These are phyloP conservation scores for Ramichloridium luteum DNA, from an alignment of 2,329 filamentous ascomycete species.

Conservation along the genomic window DNA sequence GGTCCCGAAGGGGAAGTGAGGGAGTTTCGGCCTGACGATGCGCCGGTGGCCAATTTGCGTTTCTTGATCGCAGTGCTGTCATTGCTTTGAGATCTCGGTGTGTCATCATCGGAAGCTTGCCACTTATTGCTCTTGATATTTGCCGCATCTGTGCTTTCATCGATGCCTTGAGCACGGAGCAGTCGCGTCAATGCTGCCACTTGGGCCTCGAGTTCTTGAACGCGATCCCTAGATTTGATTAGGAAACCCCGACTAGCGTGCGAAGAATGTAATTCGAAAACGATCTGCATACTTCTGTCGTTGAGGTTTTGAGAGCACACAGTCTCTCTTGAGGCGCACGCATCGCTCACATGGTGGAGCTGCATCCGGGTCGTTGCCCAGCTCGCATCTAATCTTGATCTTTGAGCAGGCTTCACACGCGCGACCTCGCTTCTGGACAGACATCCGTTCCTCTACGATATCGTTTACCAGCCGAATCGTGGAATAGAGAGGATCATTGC, in stretches of 20 bases:
- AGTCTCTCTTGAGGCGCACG: constrained; percentile 17
- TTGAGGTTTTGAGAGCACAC: constrained; percentile 16
- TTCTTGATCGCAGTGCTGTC: constrained; percentile 7
- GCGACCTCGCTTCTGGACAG: constrained; percentile 9
- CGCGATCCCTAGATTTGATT: constrained; percentile 14
- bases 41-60: constrained; percentile 5
- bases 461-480: too few relatives aligned
- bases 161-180: constrained; percentile 16
- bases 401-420: constrained; percentile 11
- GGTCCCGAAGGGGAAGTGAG: neutral
- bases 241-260: too few relatives aligned
- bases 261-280: neutral
- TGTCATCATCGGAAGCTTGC: constrained; percentile 5
- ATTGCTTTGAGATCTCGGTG: neutral
- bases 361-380: constrained; percentile 9
- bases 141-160: neutral
- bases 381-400: constrained; percentile 20
- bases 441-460: too few relatives aligned
- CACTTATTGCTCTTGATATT: constrained; percentile 6
- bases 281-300: constrained; percentile 13
- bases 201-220: constrained; percentile 21
- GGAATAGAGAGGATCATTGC: too few relatives aligned
- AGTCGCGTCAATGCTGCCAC: constrained; percentile 19
- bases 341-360: constrained; percentile 20
- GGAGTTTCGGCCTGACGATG: neutral